phyloP scores from a whole-genome alignment of 805 yeast species.

The Yarrowia osloensis region DNA sequence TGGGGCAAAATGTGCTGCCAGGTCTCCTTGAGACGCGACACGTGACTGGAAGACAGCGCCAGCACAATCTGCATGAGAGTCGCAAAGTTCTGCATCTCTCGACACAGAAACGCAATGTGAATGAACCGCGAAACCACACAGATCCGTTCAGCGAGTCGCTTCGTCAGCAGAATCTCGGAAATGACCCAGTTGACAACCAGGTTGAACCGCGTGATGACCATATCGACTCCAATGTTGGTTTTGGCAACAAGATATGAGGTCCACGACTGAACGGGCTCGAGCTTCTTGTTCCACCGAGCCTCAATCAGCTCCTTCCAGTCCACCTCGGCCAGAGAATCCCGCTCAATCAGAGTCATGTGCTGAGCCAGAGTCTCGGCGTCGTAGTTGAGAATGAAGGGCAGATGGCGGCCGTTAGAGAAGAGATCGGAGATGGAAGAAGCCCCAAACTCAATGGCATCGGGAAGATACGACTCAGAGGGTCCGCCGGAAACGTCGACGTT shows the following conservation, averaged over 20 bases:
- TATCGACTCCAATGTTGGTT: constrained; percentile 68
- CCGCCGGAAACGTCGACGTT: not conserved
- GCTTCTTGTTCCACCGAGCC: constrained; percentile 66
- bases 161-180: constrained; percentile 79
- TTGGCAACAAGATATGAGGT: constrained; percentile 64
- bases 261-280: constrained; percentile 81
- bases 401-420: constrained; percentile 55
- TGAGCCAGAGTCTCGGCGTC: constrained; percentile 67
- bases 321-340: constrained; percentile 77
- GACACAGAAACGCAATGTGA: constrained; percentile 70
- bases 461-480: not conserved
- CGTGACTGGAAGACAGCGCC: constrained; percentile 70
- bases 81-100: constrained; percentile 73
- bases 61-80: constrained; percentile 84
- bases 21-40: constrained; percentile 62
- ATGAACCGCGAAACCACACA: constrained; percentile 80
- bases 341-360: constrained; percentile 84
- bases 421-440: not conserved
- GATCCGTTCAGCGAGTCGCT: constrained; percentile 58
- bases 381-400: constrained; percentile 78
- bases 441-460: constrained; percentile 21
- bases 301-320: constrained; percentile 92
- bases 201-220: constrained; percentile 83
- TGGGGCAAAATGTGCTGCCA: constrained; percentile 76
- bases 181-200: constrained; percentile 89